These are phyloP conservation scores for Leccinum longicurvipes DNA, from an alignment of 768 basidiomycete genomes.

Conservation along the genomic window DNA sequence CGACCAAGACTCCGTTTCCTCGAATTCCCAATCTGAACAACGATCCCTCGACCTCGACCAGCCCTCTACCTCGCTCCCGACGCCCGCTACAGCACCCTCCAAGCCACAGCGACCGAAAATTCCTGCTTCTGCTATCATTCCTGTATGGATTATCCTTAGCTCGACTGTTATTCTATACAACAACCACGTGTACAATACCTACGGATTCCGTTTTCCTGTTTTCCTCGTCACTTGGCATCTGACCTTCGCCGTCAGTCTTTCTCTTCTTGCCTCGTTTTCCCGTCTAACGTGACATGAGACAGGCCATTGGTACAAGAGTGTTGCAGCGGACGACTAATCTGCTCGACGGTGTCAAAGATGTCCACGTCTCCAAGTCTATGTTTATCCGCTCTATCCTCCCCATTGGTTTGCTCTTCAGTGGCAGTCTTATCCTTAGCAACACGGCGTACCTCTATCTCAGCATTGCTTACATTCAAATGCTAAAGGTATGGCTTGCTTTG, in stretches of 20 bases:
- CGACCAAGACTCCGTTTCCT: constrained; percentile 7
- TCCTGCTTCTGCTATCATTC: constrained; percentile 72
- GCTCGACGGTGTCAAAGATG: constrained; percentile 74
- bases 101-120: constrained; percentile 49
- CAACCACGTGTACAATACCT: constrained; percentile 82
- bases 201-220: constrained; percentile 85
- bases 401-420: constrained; percentile 91
- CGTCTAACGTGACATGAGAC: constrained; percentile 1
- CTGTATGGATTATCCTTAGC: constrained; percentile 89
- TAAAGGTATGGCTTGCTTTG: constrained; percentile 55
- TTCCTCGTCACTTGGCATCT: constrained; percentile 90
- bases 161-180: constrained; percentile 95
- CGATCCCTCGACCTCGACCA: neutral
- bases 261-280: neutral
- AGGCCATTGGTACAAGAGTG: constrained; percentile 84
- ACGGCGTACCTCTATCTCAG: constrained; percentile 89
- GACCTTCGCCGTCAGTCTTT: constrained; percentile 53
- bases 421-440: constrained; percentile 87
- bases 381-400: constrained; percentile 87
- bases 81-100: constrained; percentile 48
- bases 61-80: constrained; percentile 42
- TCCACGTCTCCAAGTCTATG: constrained; percentile 74
- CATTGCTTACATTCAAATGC: constrained; percentile 96
- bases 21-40: constrained; percentile 2
- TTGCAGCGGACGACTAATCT: constrained; percentile 79